phyloP scores from a whole-genome alignment of 345 rosid species.

The Lenwebbia sp. region DNA sequence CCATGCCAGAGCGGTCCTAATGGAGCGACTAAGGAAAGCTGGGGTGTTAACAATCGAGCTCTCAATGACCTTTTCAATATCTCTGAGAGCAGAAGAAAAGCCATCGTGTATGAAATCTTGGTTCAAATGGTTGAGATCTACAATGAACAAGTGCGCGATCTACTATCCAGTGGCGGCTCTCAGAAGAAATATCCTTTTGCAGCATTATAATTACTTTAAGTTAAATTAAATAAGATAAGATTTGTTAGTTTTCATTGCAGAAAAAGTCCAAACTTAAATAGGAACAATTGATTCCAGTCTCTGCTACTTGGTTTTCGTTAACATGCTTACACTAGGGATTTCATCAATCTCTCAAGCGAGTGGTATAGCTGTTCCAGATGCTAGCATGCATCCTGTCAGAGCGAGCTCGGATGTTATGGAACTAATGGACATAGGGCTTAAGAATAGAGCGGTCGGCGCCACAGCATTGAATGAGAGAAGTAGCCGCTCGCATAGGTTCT shows the following conservation, averaged over 20 bases:
- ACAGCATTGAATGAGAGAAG: slow-evolving; percentile 93
- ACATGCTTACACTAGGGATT: slow-evolving; percentile 76
- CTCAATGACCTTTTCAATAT: slow-evolving; percentile 66
- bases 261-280: neutral
- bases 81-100: slow-evolving; percentile 44
- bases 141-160: slow-evolving; percentile 81
- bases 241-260: neutral
- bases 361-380: slow-evolving; percentile 93
- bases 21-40: slow-evolving; percentile 48
- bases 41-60: slow-evolving; percentile 91
- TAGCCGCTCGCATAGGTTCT: slow-evolving; percentile 89
- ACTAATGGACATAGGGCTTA: slow-evolving; percentile 61
- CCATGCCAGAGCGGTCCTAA: slow-evolving; percentile 60
- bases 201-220: neutral
- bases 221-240: neutral
- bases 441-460: slow-evolving; percentile 62
- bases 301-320: slow-evolving; percentile 28
- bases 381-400: slow-evolving; percentile 61
- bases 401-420: slow-evolving; percentile 69
- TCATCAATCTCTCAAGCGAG: slow-evolving; percentile 31
- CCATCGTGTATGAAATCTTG: slow-evolving; percentile 45
- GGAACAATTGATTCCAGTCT: neutral
- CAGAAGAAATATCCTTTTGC: slow-evolving; percentile 86
- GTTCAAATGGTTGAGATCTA: slow-evolving; percentile 95
- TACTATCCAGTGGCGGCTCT: slow-evolving; percentile 41